phyloP scores from a whole-genome alignment of 257 asterid species.

The Osmanthus fragrans region DNA sequence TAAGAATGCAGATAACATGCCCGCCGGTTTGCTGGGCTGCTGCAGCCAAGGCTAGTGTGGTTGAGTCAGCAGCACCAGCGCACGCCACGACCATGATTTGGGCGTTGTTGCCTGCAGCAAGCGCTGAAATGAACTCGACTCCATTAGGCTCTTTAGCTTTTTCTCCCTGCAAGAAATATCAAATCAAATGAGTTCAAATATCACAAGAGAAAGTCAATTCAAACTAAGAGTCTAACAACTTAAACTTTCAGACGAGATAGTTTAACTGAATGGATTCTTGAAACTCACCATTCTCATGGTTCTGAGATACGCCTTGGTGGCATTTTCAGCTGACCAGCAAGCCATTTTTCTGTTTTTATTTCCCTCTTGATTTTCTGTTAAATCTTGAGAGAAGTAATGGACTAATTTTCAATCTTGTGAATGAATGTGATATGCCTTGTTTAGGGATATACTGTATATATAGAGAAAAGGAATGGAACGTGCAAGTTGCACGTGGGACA shows the following conservation, averaged over 20 bases:
- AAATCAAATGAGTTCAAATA: background rate
- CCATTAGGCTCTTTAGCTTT: constrained; percentile 67
- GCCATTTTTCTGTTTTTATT: constrained; percentile 41
- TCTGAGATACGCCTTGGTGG: constrained; percentile 69
- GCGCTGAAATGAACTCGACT: constrained; percentile 79
- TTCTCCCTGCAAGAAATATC: constrained; percentile 45
- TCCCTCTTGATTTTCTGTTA: background rate
- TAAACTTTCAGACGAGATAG: background rate
- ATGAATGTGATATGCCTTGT: constrained; percentile 19
- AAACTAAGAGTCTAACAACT: background rate
- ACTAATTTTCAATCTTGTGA: constrained; percentile 17
- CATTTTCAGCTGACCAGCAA: constrained; percentile 93
- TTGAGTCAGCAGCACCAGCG: constrained; percentile 55
- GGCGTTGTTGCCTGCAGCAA: constrained; percentile 85
- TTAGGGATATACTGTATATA: constrained; percentile 30
- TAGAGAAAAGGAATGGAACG: constrained; percentile 28
- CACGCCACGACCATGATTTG: constrained; percentile 63
- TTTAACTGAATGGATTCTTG: background rate
- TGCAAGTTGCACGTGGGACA: constrained; percentile 42
- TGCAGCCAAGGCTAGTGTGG: constrained; percentile 63
- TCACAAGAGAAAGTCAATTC: background rate
- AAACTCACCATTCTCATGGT: constrained; percentile 73
- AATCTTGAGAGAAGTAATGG: constrained; percentile 17
- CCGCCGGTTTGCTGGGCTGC: constrained; percentile 92
- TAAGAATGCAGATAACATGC: constrained; percentile 65